phyloP scores from a whole-genome alignment of 257 asterid species.

The Fraxinus cuspidata region DNA sequence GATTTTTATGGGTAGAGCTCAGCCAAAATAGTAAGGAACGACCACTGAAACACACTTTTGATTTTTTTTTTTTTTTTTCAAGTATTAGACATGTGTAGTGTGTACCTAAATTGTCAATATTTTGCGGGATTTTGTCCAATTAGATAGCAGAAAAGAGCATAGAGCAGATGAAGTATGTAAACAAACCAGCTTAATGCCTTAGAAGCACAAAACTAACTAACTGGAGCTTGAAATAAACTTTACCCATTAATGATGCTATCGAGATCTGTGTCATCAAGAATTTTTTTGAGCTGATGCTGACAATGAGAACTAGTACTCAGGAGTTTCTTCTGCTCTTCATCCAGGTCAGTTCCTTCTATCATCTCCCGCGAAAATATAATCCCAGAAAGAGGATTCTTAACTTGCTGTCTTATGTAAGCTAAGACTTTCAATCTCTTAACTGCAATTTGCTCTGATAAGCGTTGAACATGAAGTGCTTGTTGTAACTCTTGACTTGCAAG shows the following conservation, averaged over 20 bases:
- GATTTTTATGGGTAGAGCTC: neutral
- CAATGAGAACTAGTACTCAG: conserved; percentile 64
- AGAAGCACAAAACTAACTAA: conserved; percentile 41
- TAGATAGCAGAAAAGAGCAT: neutral
- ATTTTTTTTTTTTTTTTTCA: no score
- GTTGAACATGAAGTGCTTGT: conserved; percentile 85
- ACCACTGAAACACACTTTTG: neutral
- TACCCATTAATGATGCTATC: conserved; percentile 91
- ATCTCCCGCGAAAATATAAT: conserved; percentile 73
- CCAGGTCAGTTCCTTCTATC: conserved; percentile 78
- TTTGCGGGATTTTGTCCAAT: neutral
- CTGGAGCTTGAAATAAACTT: conserved; percentile 1
- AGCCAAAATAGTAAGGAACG: neutral
- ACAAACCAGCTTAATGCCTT: conserved; percentile 34
- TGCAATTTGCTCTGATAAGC: conserved; percentile 75
- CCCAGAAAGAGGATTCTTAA: conserved; percentile 85
- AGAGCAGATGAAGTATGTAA: neutral
- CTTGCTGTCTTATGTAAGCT: conserved; percentile 80
- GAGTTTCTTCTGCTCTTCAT: conserved; percentile 70
- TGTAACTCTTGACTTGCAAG: conserved; percentile 93
- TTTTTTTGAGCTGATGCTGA: conserved; percentile 77
- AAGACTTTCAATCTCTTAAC: conserved; percentile 66
- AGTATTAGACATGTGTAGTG: neutral
- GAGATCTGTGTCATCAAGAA: conserved; percentile 92
- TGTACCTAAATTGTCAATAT: no score